Conservation (phyloP, 176 grass and related monocot genomes). For the Phragmites australis region DNA sequence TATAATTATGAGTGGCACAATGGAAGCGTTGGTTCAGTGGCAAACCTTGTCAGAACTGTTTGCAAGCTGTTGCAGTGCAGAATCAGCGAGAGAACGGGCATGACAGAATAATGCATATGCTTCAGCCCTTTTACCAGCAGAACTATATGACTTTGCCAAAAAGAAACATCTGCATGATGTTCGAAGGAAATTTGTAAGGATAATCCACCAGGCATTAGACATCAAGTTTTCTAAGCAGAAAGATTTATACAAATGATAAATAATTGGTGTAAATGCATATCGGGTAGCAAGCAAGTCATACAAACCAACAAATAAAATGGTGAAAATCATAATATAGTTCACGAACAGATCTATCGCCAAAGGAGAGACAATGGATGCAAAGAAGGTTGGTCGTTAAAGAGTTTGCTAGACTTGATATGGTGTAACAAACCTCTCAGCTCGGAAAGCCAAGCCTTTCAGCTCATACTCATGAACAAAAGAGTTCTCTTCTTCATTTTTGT, state of each 20-base stretch:
- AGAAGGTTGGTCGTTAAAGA: not conserved
- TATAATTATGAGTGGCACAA: not conserved
- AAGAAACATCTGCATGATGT: conserved; percentile 79
- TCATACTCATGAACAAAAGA: conserved; percentile 69
- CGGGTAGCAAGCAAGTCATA: not conserved
- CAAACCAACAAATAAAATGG: not conserved
- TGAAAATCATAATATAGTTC: not conserved
- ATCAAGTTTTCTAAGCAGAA: not conserved
- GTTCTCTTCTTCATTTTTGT: conserved; percentile 80
- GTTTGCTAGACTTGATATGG: conserved; percentile 5
- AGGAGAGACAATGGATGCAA: not conserved
- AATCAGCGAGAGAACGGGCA: conserved; percentile 63
- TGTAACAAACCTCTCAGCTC: conserved; percentile 72
- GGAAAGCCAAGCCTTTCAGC: conserved; percentile 75
- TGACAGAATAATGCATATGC: conserved; percentile 84
- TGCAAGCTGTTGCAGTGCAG: conserved; percentile 62
- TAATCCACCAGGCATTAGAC: not conserved
- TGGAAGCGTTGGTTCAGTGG: not conserved
- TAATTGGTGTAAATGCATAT: not conserved
- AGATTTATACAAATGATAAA: not conserved
- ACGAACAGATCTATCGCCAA: not conserved
- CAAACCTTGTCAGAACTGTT: conserved; percentile 70
- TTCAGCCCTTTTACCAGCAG: conserved; percentile 88
- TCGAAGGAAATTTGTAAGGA: conserved; percentile 31
- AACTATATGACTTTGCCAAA: conserved; percentile 96